Evolutionary conservation across 495 filamentous ascomycete genomes (phyloP), one percentile per base, ranked within the genome.

Genomic region (Trichoderma reesei): DNA sequence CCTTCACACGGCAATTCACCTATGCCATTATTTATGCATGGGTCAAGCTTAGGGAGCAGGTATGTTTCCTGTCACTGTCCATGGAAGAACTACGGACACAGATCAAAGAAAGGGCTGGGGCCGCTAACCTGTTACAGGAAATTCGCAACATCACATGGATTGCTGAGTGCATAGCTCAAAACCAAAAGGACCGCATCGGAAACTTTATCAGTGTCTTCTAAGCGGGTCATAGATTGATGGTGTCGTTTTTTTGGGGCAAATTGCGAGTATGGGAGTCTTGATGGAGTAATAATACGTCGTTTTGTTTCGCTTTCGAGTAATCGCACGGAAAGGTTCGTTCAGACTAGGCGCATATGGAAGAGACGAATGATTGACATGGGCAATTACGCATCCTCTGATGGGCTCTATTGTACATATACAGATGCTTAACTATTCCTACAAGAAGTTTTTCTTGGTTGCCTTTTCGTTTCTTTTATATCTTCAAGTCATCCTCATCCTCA

Each of bases 71-170:
- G 20, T 37, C 60, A 64, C 65, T 62, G 46, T 64, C 7, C 42
- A 36, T 10, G 26, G 14, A 61, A 9, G 34, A 33, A 26, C 13
- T 36, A 34, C 26, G 26, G 26, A 26, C 26, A 26, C 26, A 26
- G 26, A 26, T 1, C 26, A 26, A 26, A 26, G 26, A 33, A 62
- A 42, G n/a, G 18, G 31, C 39, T 33, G 11, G 3, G 3, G 51
- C 18, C 13, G 14, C 34, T 38, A 61, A 62, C 56, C 59, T 18
- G 39, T 46, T 67, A 71, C 16, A 54, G 94, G 94, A 99, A 88
- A 96, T 98, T 73, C 90, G 94, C 44, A 99, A 99, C 71, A 94
- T 99, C 71, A 98, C 93, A 59, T 99, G 94, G 94, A 99, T 99
- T 72, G 87, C 95, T 9, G 94, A 99, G 76, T 99, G 94, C 78